Base-by-base conservation (phyloP, 441 rosid species). In the Hypseocharis bilobata region DNA sequence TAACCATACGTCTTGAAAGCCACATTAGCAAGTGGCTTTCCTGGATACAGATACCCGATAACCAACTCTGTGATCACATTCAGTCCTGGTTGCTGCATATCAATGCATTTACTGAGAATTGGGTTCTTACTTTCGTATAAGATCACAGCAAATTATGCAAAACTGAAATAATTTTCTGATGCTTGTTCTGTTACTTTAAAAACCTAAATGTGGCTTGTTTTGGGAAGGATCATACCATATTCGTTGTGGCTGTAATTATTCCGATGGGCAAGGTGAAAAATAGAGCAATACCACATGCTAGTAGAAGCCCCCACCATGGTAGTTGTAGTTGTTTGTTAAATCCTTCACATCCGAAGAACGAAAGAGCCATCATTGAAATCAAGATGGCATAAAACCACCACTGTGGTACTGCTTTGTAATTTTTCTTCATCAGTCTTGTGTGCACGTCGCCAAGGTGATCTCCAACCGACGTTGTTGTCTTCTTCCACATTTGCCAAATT, bases 21-120 rank as follows among this genome's bases (percentile, higher is more conserved):
- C 19, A 70, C 42, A 29, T 70, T 70, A 2, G 73, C 73, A 7
- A 70, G 38, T 2, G 73, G 73, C 58, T 58, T 55, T 2, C 73
- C 73, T 0, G 73, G 73, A 17, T 70, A 70, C 68, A 69, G 13
- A 63, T 69, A 69, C 13, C 73, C 73, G 10, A 70, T 70, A n/a
- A 70, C 30, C 23, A 62, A 34, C 68, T 70, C 68, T 5, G 73
- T 70, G 10, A 70, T 70, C 44, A 70, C 68, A 27, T 70, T 70
- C 3, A 69, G 44, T 1, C 72, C 72, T 4, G 60, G 62, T 25
- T n/a, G 42, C 72, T 69, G 72, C 62, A 40, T 4, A 20, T 14
- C 26, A 11, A 2, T 7, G 27, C 40, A 23, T 28, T 19, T 25
- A 0, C 6, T 26, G 55, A 17, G 14, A n/a, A 6, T 8, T 17